Percentiles rank a stretch among this genome's conserved stretches.
These are phyloP conservation scores for Parasarocladium wereldwijsianum DNA, from an alignment of 2,329 filamentous ascomycete genomes.

Conservation along the genomic window DNA sequence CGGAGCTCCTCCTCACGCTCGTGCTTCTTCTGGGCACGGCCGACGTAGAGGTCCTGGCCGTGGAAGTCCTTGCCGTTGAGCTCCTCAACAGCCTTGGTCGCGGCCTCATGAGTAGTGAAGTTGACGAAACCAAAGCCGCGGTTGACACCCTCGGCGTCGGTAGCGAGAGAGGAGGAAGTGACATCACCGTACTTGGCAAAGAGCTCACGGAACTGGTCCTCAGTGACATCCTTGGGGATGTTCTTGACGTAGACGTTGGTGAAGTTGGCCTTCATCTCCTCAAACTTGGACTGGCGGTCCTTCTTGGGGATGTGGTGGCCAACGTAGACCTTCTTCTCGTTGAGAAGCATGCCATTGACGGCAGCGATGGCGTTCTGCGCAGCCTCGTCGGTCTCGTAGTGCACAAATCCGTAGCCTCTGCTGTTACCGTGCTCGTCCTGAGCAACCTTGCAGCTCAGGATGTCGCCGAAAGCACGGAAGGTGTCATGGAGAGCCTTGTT, in stretches of 20 bases:
- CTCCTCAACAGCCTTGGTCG: constrained; percentile 73
- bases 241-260: constrained; percentile 99
- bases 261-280: constrained; percentile 99
- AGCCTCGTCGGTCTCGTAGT: constrained; percentile 98
- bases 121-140: constrained; percentile 95
- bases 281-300: constrained; percentile 99
- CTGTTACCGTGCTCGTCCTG: constrained; percentile 94
- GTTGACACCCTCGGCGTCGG: constrained; percentile 80
- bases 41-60: constrained; percentile 92
- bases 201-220: constrained; percentile 86
- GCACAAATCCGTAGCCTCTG: constrained; percentile 98
- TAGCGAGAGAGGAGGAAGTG: constrained; percentile 86
- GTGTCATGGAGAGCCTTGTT: constrained; percentile 99
- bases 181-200: constrained; percentile 91
- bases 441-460: constrained; percentile 97
- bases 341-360: constrained; percentile 98
- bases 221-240: constrained; percentile 67
- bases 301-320: constrained; percentile 99
- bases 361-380: constrained; percentile 97
- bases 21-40: constrained; percentile 99
- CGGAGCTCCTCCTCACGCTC: constrained; percentile 98
- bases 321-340: constrained; percentile 99
- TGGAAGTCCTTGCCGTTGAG: constrained; percentile 87
- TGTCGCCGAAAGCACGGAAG: constrained; percentile 97
- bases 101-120: constrained; percentile 82